phyloP scores from a whole-genome alignment of 1,284 basidiomycete species.

The Puccinia novopanici region DNA sequence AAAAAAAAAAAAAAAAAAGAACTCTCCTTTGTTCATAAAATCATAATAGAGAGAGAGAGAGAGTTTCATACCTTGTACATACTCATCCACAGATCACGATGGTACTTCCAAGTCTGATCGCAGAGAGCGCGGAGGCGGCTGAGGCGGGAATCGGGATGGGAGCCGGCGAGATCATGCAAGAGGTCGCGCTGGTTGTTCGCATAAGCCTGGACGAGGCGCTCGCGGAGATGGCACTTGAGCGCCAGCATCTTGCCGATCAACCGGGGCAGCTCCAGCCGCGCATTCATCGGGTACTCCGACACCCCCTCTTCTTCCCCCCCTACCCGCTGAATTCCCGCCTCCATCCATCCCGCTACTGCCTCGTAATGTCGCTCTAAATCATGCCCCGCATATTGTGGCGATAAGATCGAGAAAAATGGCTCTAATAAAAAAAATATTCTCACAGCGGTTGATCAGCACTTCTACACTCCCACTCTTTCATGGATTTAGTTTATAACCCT shows the following conservation, averaged over 20 bases:
- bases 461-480: background rate
- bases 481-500: background rate
- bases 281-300: slow-evolving; percentile 54
- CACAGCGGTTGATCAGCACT: background rate
- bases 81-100: slow-evolving; percentile 58
- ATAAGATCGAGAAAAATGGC: slow-evolving; percentile 56
- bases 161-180: slow-evolving; percentile 54
- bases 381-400: slow-evolving; percentile 55
- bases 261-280: slow-evolving; percentile 53
- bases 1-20: background rate
- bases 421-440: slow-evolving; percentile 49
- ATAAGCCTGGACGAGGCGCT: slow-evolving; percentile 55
- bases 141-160: slow-evolving; percentile 51
- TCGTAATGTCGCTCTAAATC: slow-evolving; percentile 56
- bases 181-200: slow-evolving; percentile 51
- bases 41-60: background rate
- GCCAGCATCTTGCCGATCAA: slow-evolving; percentile 55
- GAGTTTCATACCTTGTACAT: slow-evolving; percentile 55
- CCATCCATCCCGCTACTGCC: background rate
- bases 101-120: slow-evolving; percentile 56
- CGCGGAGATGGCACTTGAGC: slow-evolving; percentile 56
- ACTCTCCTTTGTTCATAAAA: too few relatives aligned
- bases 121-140: slow-evolving; percentile 53
- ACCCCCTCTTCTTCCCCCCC: slow-evolving; percentile 5
- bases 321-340: slow-evolving; percentile 34